Conservation (phyloP, 192 early-diverging fungal species). For the Geranomyces michiganensis region DNA sequence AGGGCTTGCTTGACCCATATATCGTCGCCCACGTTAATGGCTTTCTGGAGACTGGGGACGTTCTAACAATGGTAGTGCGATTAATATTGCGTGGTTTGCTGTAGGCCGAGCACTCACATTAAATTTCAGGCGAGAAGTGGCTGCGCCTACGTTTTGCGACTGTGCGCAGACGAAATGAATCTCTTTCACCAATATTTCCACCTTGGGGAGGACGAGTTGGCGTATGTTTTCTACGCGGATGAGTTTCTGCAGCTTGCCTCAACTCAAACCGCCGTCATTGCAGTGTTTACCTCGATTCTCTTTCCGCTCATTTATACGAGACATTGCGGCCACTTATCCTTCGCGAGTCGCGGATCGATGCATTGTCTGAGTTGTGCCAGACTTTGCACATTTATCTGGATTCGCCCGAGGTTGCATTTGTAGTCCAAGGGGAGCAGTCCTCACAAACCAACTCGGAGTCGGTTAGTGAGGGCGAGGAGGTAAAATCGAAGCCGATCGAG, state of each 20-base stretch:
- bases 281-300: constrained; percentile 74
- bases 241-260: no score
- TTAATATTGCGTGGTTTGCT: background rate
- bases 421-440: background rate
- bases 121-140: constrained; percentile 67
- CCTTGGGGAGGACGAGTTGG: constrained; percentile 70
- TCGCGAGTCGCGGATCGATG: constrained; percentile 78
- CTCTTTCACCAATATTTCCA: constrained; percentile 82
- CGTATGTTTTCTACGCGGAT: constrained; percentile 53
- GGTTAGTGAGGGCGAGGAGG: constrained; percentile 10
- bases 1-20: constrained; percentile 66
- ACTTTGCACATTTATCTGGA: constrained; percentile 64
- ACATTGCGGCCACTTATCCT: constrained; percentile 87
- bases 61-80: constrained; percentile 29
- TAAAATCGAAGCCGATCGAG: constrained; percentile 45
- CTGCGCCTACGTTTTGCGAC: constrained; percentile 80
- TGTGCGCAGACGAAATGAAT: constrained; percentile 82
- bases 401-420: constrained; percentile 33
- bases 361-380: constrained; percentile 80
- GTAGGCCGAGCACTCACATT: background rate
- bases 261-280: background rate
- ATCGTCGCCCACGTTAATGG: constrained; percentile 65
- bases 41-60: constrained; percentile 41
- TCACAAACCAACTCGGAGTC: background rate
- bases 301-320: constrained; percentile 78